Percentiles rank a stretch among this genome's conserved stretches.
Conservation (phyloP, 2,329 filamentous ascomycete genomes). For the Diaporthe aspalathi region DNA sequence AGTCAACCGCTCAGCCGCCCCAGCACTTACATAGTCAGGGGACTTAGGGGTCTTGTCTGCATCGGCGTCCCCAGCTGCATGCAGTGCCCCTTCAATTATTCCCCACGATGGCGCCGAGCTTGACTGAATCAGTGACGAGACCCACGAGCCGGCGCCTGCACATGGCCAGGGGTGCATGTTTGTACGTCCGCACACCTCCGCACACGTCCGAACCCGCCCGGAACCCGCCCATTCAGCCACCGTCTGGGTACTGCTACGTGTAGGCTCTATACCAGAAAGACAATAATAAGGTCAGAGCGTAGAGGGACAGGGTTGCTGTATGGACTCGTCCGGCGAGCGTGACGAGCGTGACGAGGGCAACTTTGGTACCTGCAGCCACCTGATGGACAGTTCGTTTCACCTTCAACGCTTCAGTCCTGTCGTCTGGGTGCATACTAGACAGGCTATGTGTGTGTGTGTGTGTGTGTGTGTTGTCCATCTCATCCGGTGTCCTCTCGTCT, state of each 20-base stretch:
- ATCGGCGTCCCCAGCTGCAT: background rate
- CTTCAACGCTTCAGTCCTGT: background rate
- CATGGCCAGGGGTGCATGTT: background rate
- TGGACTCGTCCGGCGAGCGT: background rate
- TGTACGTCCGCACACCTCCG: too few species aligned
- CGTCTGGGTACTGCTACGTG: background rate
- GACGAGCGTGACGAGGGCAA: background rate
- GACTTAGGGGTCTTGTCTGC: background rate
- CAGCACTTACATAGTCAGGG: too few species aligned
- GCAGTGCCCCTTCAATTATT: background rate
- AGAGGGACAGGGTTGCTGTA: background rate
- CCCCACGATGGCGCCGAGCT: conserved; percentile 4
- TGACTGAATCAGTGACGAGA: background rate
- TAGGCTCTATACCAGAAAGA: background rate
- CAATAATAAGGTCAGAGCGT: background rate
- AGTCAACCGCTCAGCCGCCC: background rate
- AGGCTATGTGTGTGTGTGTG: background rate
- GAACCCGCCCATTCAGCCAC: background rate
- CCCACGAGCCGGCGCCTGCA: conserved; percentile 6
- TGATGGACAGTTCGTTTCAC: background rate
- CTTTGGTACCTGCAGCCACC: background rate
- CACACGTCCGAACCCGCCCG: too few species aligned
- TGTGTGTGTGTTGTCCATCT: background rate
- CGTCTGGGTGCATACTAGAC: background rate
- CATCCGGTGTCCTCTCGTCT: background rate